phyloP scores from a whole-genome alignment of 371 early-diverging fungal species.

The Rozella allomycis region DNA sequence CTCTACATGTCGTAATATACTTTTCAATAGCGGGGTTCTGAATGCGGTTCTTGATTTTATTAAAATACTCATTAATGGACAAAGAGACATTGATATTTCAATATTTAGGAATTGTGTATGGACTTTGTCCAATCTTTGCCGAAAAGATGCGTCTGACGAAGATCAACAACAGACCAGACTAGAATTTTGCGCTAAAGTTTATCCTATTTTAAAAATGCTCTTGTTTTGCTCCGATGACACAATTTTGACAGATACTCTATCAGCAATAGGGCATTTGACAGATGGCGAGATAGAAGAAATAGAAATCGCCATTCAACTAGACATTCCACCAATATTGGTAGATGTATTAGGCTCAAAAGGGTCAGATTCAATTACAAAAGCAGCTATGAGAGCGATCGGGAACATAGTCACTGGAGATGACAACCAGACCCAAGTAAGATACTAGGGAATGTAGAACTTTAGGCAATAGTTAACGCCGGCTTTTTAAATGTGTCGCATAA shows the following conservation, averaged over 20 bases:
- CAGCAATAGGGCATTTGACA: constrained; percentile 16
- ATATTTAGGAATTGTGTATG: constrained; percentile 15
- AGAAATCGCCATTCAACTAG: constrained; percentile 7
- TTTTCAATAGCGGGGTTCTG: constrained; percentile 8
- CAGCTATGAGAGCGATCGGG: constrained; percentile 16
- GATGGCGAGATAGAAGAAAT: constrained; percentile 8
- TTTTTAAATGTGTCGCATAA: constrained; percentile 8
- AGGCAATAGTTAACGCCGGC: not conserved
- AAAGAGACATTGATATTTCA: too few relatives aligned
- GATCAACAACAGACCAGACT: not conserved
- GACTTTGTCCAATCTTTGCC: constrained; percentile 14
- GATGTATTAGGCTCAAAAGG: not conserved
- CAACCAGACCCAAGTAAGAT: constrained; percentile 10
- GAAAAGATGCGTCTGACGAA: too few relatives aligned
- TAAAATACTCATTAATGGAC: constrained; percentile 1
- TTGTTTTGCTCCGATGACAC: constrained; percentile 6
- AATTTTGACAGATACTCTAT: constrained; percentile 11
- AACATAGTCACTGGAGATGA: constrained; percentile 18
- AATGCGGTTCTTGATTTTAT: constrained; percentile 6
- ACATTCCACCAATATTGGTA: not conserved
- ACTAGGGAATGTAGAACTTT: too few relatives aligned
- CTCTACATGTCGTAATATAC: constrained; percentile 10
- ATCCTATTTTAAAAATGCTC: constrained; percentile 4
- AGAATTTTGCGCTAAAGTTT: too few relatives aligned
- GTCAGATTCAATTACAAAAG: constrained; percentile 2